Conservation (phyloP, 108 stramenopile genomes). For the Nitzschia sp. region DNA sequence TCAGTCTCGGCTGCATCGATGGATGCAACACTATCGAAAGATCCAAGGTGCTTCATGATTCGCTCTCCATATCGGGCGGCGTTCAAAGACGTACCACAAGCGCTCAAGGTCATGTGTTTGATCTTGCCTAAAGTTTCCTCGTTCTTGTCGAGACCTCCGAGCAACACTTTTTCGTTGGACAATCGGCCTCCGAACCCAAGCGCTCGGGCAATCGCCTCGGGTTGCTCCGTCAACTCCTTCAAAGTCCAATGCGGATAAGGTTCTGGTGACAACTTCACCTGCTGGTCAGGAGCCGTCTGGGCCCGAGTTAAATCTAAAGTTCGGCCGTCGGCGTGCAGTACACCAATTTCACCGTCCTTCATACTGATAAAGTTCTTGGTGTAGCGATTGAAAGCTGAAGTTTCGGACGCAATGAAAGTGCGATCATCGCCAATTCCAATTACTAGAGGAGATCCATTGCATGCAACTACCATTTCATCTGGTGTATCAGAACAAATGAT, state of each 20-base stretch:
- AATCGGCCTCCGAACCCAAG: conserved; percentile 90
- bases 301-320: conserved; percentile 87
- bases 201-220: conserved; percentile 94
- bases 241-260: conserved; percentile 98
- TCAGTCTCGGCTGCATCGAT: conserved; percentile 95
- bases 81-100: conserved; percentile 96
- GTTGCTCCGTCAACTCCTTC: conserved; percentile 90
- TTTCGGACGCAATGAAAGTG: conserved; percentile 96
- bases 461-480: conserved; percentile 95
- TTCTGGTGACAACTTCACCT: conserved; percentile 90
- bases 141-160: conserved; percentile 90
- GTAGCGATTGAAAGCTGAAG: conserved; percentile 96
- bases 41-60: conserved; percentile 96
- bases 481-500: conserved; percentile 86
- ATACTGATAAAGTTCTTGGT: conserved; percentile 98
- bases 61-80: conserved; percentile 95
- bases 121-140: conserved; percentile 65
- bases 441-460: conserved; percentile 97
- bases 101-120: conserved; percentile 86
- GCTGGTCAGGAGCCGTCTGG: conserved; percentile 90
- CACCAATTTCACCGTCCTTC: conserved; percentile 98
- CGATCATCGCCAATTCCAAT: conserved; percentile 94
- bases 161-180: conserved; percentile 59
- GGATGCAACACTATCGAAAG: conserved; percentile 85
- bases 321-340: conserved; percentile 89